Base-by-base conservation (phyloP, 345 rosid species). In the Heritiera fomes region DNA sequence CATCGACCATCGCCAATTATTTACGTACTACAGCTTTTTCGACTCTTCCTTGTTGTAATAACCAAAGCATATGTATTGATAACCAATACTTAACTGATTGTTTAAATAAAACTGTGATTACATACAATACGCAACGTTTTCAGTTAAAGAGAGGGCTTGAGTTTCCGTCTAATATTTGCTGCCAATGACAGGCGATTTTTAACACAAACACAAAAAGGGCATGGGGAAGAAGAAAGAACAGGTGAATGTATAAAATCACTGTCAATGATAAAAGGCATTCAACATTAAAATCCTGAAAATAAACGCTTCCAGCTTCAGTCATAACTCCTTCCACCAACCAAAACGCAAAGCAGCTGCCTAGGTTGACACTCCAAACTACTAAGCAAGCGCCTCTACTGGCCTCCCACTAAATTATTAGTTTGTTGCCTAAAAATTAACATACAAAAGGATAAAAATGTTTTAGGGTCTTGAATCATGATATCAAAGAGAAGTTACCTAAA, bases 121-220 rank as follows among this genome's bases (percentile, higher is more conserved):
- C 38, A 34, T 34, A 34, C 38, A 34, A 34, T 34, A 34, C 38
- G 38, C 38, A 34, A 34, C 3, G 38, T 34, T 34, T 34, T 34
- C 2, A 34, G 38, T 3, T 34, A 34, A 34, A 34, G 38, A 34
- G 38, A 34, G 38, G 38, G 28, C 28, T 34, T 34, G 38, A 34
- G 38, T 34, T 34, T 34, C 38, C 3, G 3, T 34, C 38, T 34
- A 34, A 34, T 34, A 34, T 34, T 34, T 34, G 38, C 38, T 34
- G 38, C 38, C 38, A 93, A 76, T 94, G 6, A 41, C 3, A 1
- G 10, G 52, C 10, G 52, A 10, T 47, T 47, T 47, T 11, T 0
- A 11, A 47, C 52, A 47, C 8, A 2, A 46, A 23, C 28, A 23
- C 28, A 23, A 23, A 23, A 23, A 23, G 28, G 28, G 0, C 28